A percentile compares a stretch with the other conserved stretches of the same genome.
phyloP scores from a whole-genome alignment of 768 basidiomycete species.

The Xerocomellus amylosporus region DNA sequence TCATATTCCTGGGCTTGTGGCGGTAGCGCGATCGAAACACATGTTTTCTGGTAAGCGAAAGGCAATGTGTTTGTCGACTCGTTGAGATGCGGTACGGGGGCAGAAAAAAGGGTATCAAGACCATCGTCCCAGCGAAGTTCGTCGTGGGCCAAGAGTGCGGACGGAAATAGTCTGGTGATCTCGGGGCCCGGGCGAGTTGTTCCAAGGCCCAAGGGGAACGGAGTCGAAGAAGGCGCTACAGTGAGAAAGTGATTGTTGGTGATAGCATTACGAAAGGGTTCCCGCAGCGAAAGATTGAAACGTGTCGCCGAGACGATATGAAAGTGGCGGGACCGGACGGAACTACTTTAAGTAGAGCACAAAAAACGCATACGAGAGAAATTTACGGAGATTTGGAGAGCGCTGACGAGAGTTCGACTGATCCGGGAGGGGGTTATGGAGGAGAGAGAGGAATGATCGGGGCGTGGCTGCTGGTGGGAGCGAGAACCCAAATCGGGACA shows the following conservation, averaged over 20 bases:
- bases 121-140: not conserved
- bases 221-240: conserved; percentile 3
- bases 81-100: not conserved
- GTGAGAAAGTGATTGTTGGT: conserved; percentile 12
- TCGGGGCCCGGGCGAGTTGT: conserved; percentile 9
- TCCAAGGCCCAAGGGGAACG: conserved; percentile 9
- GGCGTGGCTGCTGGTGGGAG: conserved; percentile 15
- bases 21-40: not conserved
- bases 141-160: conserved; percentile 9
- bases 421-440: not conserved
- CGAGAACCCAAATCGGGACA: conserved; percentile 5
- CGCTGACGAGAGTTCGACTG: conserved; percentile 2
- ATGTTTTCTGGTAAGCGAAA: not conserved
- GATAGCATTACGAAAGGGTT: conserved; percentile 3
- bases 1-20: not conserved
- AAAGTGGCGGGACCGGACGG: conserved; percentile 15
- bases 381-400: not conserved
- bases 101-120: not conserved
- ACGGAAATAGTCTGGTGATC: conserved; percentile 14
- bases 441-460: conserved; percentile 9
- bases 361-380: not conserved
- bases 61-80: not conserved
- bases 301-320: not conserved
- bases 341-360: conserved; percentile 6
- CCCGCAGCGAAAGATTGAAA: not conserved